Conservation (phyloP, 2,329 filamentous ascomycete species). For the Alternaria brassicicola region DNA sequence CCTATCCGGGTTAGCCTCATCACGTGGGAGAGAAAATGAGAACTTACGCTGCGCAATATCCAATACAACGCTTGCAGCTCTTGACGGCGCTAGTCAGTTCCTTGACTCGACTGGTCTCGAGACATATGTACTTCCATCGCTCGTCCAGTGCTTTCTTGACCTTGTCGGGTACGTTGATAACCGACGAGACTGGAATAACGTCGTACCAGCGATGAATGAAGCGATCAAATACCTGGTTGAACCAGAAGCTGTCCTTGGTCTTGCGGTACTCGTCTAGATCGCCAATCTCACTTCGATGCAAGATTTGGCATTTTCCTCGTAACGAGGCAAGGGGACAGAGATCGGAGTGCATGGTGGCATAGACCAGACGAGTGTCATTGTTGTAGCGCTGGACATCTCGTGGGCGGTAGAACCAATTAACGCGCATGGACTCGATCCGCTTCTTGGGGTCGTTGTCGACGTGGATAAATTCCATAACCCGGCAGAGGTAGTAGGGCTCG, state of each 20-base stretch:
- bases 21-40: not conserved
- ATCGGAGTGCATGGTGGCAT: slow-evolving; percentile 98
- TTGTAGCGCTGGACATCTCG: slow-evolving; percentile 94
- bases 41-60: slow-evolving; percentile 87
- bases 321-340: slow-evolving; percentile 89
- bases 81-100: slow-evolving; percentile 96
- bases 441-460: slow-evolving; percentile 69
- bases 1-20: slow-evolving; percentile 55
- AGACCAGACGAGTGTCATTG: slow-evolving; percentile 87
- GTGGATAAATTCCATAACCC: slow-evolving; percentile 98
- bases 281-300: slow-evolving; percentile 83
- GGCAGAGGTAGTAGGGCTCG: slow-evolving; percentile 95
- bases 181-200: slow-evolving; percentile 86
- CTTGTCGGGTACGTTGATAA: slow-evolving; percentile 93
- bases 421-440: slow-evolving; percentile 83
- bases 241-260: slow-evolving; percentile 89
- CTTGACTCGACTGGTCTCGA: slow-evolving; percentile 91
- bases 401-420: slow-evolving; percentile 98
- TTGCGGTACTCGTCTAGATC: slow-evolving; percentile 85
- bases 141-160: slow-evolving; percentile 97
- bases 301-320: slow-evolving; percentile 90
- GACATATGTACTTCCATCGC: slow-evolving; percentile 93
- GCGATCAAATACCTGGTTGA: slow-evolving; percentile 94
- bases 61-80: slow-evolving; percentile 88
- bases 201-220: slow-evolving; percentile 99